Evolutionary conservation across 1,284 basidiomycete genomes (phyloP).

Genomic region (Malassezia furfur): DNA sequence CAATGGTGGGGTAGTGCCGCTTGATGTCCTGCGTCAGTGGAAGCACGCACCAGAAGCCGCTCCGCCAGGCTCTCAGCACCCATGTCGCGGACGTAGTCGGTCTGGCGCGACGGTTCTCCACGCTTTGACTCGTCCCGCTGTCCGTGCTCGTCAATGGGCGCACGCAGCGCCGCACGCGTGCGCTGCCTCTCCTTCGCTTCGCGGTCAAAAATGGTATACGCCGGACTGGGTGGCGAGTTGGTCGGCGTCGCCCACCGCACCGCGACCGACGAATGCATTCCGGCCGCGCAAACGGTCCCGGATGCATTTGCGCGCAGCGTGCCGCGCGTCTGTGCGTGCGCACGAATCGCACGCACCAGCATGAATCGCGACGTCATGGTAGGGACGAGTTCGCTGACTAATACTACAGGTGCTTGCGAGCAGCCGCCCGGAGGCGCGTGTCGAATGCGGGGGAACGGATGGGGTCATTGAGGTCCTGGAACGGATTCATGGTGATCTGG

Average conservation of each 20-base stretch:
- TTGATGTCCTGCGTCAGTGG: slow-evolving; percentile 67
- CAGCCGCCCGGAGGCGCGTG: slow-evolving; percentile 29
- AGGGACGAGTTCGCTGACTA: neutral
- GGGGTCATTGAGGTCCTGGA: slow-evolving; percentile 36
- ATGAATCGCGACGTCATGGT: neutral
- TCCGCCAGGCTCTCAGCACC: slow-evolving; percentile 84
- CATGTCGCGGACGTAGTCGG: slow-evolving; percentile 86
- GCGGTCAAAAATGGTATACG: slow-evolving; percentile 66
- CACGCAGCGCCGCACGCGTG: slow-evolving; percentile 61
- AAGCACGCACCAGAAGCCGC: slow-evolving; percentile 60
- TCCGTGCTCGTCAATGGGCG: slow-evolving; percentile 51
- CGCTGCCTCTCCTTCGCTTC: slow-evolving; percentile 70
- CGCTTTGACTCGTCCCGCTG: slow-evolving; percentile 22
- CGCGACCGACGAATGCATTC: neutral
- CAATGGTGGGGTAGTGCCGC: slow-evolving; percentile 65
- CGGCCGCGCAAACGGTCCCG: too few relatives aligned
- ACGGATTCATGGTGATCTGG: slow-evolving; percentile 38
- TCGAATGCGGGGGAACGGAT: slow-evolving; percentile 36
- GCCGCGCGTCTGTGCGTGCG: neutral
- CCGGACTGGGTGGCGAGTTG: slow-evolving; percentile 23
- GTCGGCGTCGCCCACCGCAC: slow-evolving; percentile 3
- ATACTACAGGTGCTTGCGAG: slow-evolving; percentile 33
- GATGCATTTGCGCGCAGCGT: too few relatives aligned
- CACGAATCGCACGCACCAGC: neutral
- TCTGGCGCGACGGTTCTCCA: slow-evolving; percentile 57